phyloP scores from a whole-genome alignment of 1,139 yeast genomes.

The Suhomyces bokatorum region DNA sequence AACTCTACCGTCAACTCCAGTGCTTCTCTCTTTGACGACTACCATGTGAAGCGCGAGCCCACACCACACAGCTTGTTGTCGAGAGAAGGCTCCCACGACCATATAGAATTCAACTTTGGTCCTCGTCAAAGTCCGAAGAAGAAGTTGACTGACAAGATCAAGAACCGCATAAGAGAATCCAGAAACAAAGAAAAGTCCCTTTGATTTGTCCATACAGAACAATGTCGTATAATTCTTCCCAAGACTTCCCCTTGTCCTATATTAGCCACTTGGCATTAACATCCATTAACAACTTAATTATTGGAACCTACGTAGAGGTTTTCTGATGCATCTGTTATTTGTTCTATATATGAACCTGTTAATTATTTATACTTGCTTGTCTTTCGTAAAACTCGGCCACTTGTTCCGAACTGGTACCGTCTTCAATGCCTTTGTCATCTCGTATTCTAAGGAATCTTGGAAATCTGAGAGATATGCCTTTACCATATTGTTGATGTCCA shows the following conservation, averaged over 20 bases:
- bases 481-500: constrained; percentile 72
- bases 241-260: neutral
- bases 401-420: constrained; percentile 87
- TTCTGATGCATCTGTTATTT: neutral
- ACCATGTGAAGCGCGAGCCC: constrained; percentile 13
- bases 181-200: constrained; percentile 21
- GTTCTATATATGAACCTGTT: neutral
- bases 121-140: constrained; percentile 11
- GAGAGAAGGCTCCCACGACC: constrained; percentile 23
- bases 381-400: constrained; percentile 85
- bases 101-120: constrained; percentile 40
- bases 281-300: neutral
- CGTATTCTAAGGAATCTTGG: constrained; percentile 86
- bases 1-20: constrained; percentile 21
- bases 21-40: constrained; percentile 35
- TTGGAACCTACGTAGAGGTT: neutral
- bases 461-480: constrained; percentile 87
- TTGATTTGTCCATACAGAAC: neutral
- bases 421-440: constrained; percentile 86
- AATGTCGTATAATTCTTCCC: neutral
- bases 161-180: constrained; percentile 35
- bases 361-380: constrained; percentile 51
- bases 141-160: constrained; percentile 37
- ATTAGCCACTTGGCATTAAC: too few species aligned
- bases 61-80: constrained; percentile 8